phyloP scores from a whole-genome alignment of 495 filamentous ascomycete genomes.

The Talaromyces stipitatus region DNA sequence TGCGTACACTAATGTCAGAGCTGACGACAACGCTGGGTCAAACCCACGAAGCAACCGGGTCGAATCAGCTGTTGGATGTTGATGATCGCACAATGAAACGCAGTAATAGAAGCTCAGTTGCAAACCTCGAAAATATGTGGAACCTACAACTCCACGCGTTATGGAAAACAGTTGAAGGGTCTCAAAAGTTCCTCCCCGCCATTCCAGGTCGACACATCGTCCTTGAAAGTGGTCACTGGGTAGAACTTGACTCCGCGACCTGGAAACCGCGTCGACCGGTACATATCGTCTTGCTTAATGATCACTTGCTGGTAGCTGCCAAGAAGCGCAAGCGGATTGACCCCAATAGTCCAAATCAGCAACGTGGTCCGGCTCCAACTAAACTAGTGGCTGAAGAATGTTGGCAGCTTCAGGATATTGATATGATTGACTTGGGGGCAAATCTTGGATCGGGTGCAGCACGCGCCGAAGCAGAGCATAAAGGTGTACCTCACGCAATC shows the following conservation, averaged over 20 bases:
- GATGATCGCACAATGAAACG: slow-evolving; percentile 44
- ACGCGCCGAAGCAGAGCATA: slow-evolving; percentile 50
- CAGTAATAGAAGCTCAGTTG: slow-evolving; percentile 56
- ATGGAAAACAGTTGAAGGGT: slow-evolving; percentile 93
- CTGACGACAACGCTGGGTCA: slow-evolving; percentile 72
- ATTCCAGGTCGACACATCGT: slow-evolving; percentile 86
- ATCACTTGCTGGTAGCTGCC: slow-evolving; percentile 84
- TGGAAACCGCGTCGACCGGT: slow-evolving; percentile 84
- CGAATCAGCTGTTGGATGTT: slow-evolving; percentile 36
- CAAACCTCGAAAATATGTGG: slow-evolving; percentile 94
- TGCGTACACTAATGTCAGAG: slow-evolving; percentile 83
- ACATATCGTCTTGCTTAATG: slow-evolving; percentile 87
- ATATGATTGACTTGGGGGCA: slow-evolving; percentile 76
- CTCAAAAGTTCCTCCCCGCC: slow-evolving; percentile 92
- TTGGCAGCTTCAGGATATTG: slow-evolving; percentile 89
- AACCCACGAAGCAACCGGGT: slow-evolving; percentile 43
- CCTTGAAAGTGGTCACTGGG: slow-evolving; percentile 82
- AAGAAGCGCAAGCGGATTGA: slow-evolving; percentile 86
- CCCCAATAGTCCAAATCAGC: slow-evolving; percentile 40
- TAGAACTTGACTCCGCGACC: slow-evolving; percentile 93
- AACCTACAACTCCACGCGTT: slow-evolving; percentile 71
- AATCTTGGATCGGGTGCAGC: slow-evolving; percentile 50
- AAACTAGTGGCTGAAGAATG: slow-evolving; percentile 90
- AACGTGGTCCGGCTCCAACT: slow-evolving; percentile 53
- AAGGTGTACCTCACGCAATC: slow-evolving; percentile 75